Evolutionary conservation across 345 rosid species (phyloP).

Genomic region (Camelina hispida): DNA sequence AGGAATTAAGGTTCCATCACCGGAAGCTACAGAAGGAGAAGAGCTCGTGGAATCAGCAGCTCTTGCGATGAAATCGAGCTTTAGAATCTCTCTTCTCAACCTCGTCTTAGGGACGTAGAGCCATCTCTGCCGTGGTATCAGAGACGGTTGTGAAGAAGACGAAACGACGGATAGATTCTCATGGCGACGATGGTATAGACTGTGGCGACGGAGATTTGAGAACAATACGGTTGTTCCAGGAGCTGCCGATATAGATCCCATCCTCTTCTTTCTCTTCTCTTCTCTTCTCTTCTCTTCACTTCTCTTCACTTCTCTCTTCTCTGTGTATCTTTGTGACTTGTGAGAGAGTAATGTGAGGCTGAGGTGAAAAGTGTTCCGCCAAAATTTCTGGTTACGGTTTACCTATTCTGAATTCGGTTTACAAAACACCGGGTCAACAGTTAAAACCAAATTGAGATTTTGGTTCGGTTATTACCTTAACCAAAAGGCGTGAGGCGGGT

Average conservation of each 20-base stretch:
- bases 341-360: conserved; percentile 2
- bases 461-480: too few relatives aligned
- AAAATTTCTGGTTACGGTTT: conserved; percentile 1
- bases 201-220: conserved; percentile 28
- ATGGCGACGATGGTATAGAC: conserved; percentile 34
- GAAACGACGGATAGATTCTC: conserved; percentile 46
- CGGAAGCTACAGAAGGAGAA: conserved; percentile 45
- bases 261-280: too few relatives aligned
- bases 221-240: conserved; percentile 40
- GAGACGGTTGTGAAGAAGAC: conserved; percentile 41
- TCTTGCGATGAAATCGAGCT: conserved; percentile 43
- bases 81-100: conserved; percentile 32
- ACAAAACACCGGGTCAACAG: too few relatives aligned
- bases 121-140: conserved; percentile 38
- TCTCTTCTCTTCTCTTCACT: not conserved
- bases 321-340: not conserved
- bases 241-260: conserved; percentile 48
- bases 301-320: not conserved
- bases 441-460: too few relatives aligned
- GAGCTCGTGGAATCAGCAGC: conserved; percentile 82
- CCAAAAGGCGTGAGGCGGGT: too few relatives aligned
- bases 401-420: not conserved
- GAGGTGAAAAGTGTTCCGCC: not conserved
- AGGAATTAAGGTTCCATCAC: conserved; percentile 55
- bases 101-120: conserved; percentile 24